phyloP scores from a whole-genome alignment of 495 filamentous ascomycete genomes.

The Daldinia bambusicola region DNA sequence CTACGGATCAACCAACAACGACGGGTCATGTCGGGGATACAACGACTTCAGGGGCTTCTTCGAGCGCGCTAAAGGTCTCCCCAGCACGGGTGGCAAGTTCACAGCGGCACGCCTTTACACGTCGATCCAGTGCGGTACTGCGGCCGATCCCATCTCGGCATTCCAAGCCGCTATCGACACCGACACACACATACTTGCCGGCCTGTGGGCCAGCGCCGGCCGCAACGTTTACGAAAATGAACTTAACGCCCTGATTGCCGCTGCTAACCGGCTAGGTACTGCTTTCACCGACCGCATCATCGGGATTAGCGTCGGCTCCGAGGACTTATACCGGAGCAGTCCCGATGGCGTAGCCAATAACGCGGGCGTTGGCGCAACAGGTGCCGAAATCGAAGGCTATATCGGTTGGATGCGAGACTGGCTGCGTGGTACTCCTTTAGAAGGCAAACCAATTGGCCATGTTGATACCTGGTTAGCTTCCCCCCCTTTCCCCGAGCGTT shows the following conservation, averaged over 20 bases:
- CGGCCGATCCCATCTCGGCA: slow-evolving; percentile 64
- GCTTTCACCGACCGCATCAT: slow-evolving; percentile 68
- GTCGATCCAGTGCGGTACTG: slow-evolving; percentile 49
- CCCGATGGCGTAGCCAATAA: slow-evolving; percentile 55
- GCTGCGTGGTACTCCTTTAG: slow-evolving; percentile 64
- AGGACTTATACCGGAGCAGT: slow-evolving; percentile 80
- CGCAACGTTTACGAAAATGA: slow-evolving; percentile 66
- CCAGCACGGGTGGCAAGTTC: slow-evolving; percentile 70
- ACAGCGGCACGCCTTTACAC: slow-evolving; percentile 65
- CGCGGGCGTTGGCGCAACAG: slow-evolving; percentile 61
- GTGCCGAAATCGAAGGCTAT: slow-evolving; percentile 64
- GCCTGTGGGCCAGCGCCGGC: slow-evolving; percentile 74
- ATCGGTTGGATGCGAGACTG: slow-evolving; percentile 66
- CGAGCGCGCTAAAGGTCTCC: slow-evolving; percentile 69
- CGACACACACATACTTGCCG: slow-evolving; percentile 71
- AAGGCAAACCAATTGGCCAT: slow-evolving; percentile 70
- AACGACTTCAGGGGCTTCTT: slow-evolving; percentile 72
- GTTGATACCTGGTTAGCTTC: slow-evolving; percentile 76
- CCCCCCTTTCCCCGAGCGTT: neutral
- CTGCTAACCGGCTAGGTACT: slow-evolving; percentile 65
- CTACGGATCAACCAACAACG: slow-evolving; percentile 67
- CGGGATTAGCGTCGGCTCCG: slow-evolving; percentile 83
- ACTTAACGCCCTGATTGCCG: slow-evolving; percentile 68
- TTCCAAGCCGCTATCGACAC: slow-evolving; percentile 77
- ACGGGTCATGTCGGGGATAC: slow-evolving; percentile 67